These are phyloP conservation scores for Psilocybe cubensis DNA, from an alignment of 768 basidiomycete species.

Conservation along the genomic window DNA sequence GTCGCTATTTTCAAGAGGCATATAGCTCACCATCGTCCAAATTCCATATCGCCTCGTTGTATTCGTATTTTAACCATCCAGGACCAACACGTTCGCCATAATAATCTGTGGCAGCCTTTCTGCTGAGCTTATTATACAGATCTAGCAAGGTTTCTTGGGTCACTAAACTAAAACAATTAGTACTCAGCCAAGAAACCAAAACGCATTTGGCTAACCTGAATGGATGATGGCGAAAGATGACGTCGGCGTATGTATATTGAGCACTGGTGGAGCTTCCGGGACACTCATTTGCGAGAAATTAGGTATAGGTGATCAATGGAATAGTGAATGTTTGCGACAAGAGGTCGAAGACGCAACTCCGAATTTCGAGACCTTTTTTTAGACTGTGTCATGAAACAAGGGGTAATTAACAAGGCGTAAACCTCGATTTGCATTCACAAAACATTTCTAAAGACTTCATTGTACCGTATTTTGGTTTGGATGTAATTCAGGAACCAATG, in stretches of 20 bases:
- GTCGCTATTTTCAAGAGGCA: no score
- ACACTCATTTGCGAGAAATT: conserved; percentile 3
- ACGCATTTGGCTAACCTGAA: conserved; percentile 56
- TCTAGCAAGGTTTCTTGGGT: conserved; percentile 66
- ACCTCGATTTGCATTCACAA: neutral
- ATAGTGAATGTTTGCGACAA: neutral
- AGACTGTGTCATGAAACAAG: conserved; percentile 20
- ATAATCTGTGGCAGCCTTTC: conserved; percentile 64
- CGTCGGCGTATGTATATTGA: conserved; percentile 78
- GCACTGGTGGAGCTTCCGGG: conserved; percentile 42
- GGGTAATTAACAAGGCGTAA: neutral
- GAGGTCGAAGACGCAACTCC: neutral
- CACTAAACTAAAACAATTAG: conserved; percentile 43
- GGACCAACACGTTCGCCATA: conserved; percentile 65
- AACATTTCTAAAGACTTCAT: neutral
- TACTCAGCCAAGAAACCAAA: conserved; percentile 1
- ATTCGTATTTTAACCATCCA: conserved; percentile 89
- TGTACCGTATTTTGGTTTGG: no score
- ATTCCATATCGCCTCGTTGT: conserved; percentile 78
- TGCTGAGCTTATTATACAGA: conserved; percentile 72
- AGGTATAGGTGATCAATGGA: neutral
- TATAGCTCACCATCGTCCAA: conserved; percentile 82
- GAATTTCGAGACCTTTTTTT: conserved; percentile 21
- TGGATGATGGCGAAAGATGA: conserved; percentile 78
- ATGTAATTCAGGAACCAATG: no score